These are phyloP conservation scores for Corylus heterophylla DNA, from an alignment of 306 rosid species.

Conservation along the genomic window DNA sequence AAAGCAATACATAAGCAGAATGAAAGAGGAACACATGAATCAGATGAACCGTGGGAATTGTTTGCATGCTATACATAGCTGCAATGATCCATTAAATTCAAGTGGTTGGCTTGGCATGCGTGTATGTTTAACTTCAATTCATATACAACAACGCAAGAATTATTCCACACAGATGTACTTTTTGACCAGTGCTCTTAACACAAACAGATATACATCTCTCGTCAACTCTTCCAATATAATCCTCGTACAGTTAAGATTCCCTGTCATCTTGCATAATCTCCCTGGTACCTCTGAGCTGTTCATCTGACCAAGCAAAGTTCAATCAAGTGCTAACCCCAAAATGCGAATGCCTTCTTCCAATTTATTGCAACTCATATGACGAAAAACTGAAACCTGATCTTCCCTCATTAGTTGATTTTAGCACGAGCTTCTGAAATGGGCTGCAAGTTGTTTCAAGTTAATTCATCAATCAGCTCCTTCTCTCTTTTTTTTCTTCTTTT, in stretches of 20 bases:
- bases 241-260: constrained; percentile 11
- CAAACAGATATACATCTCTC: constrained; percentile 11
- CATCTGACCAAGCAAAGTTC: constrained; percentile 7
- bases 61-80: neutral
- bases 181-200: neutral
- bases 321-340: constrained; percentile 4
- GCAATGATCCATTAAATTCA: neutral
- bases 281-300: constrained; percentile 7
- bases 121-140: constrained; percentile 1
- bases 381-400: constrained; percentile 87
- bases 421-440: constrained; percentile 96
- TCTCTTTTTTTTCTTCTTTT: too few relatives aligned
- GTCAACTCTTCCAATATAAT: constrained; percentile 1
- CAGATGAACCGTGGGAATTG: neutral
- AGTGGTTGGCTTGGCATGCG: neutral
- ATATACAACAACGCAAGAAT: neutral
- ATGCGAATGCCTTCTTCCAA: neutral
- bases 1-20: too few relatives aligned
- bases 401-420: constrained; percentile 83
- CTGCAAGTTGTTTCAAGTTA: constrained; percentile 54
- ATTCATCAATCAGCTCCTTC: constrained; percentile 28
- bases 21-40: too few relatives aligned
- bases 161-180: neutral
- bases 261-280: constrained; percentile 2
- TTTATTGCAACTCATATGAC: constrained; percentile 73